Base-by-base conservation (phyloP, 2,329 filamentous ascomycete genomes). In the Ceratocystis colombiana region DNA sequence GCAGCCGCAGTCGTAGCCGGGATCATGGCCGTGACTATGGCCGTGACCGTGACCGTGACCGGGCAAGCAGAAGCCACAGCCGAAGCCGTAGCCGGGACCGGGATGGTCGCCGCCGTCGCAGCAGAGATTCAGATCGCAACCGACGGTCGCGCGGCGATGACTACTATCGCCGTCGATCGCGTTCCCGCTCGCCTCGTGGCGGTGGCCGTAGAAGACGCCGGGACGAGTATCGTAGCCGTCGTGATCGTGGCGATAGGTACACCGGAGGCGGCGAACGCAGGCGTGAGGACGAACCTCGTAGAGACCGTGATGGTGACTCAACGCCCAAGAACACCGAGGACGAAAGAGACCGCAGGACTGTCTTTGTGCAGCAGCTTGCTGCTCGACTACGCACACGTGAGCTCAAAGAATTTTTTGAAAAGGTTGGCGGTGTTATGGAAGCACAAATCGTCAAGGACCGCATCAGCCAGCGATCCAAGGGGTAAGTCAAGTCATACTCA, bases 401-500 rank as follows among this genome's bases (percentile, higher is more conserved):
- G 76, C 82, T 99, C 70, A 93, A 95, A 76, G 84, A 87, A 69
- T 99, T 99, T 76, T 99, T 99, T 73, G 90, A 96, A 75, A 92
- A 93, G 77, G 88, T 94, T 72, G 94, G 94, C 69, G 87, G 89
- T 48, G 94, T 99, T 66, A 95, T 94, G 72, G 94, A 97, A 76
- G 94, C 94, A 63, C 94, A 97, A 79, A 99, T 99, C 73, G 94
- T 99, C 64, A 97, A 97, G 77, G 94, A 99, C 73, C 85, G 94
- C 69, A 92, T 99, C 69, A 96, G 91, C 78, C 90, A 91, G 72
- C 89, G 94, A 77, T 96, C 92, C 69, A 99, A 99, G 82, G 94
- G 94, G 93, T 96, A 81, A 74, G 88, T 74, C 7, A 81, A 74
- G 88, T 74, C 7, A 37, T 22, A 20, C 65, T 30, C 2, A 41